phyloP scores from a whole-genome alignment of 306 rosid genomes.

The Trifolium subterraneum region DNA sequence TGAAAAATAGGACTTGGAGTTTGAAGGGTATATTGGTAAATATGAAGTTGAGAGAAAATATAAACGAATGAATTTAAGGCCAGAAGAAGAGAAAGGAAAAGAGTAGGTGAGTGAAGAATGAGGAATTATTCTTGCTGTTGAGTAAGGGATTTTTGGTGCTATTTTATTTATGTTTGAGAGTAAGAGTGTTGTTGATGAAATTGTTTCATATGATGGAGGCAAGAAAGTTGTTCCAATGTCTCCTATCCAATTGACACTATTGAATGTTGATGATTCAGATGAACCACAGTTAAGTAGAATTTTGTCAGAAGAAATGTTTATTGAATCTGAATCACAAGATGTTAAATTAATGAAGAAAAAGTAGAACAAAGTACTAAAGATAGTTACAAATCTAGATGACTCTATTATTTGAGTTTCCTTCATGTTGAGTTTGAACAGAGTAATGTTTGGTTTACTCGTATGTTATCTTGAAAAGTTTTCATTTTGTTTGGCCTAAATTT shows the following conservation, averaged over 20 bases:
- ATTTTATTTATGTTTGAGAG: not conserved
- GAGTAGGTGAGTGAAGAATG: constrained; percentile 48
- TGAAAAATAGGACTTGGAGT: constrained; percentile 51
- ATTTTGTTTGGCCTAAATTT: too few species aligned
- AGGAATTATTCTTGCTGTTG: constrained; percentile 45
- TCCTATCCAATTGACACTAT: constrained; percentile 48
- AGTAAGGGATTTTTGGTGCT: constrained; percentile 45
- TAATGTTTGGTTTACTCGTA: too few species aligned
- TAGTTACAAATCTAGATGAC: constrained; percentile 6
- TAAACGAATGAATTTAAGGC: constrained; percentile 59
- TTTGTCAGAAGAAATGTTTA: constrained; percentile 30
- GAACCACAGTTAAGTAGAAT: constrained; percentile 50
- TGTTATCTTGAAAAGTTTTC: too few species aligned
- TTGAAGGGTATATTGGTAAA: not conserved
- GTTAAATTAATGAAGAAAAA: constrained; percentile 23
- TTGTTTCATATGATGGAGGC: constrained; percentile 27
- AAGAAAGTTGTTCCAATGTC: constrained; percentile 42
- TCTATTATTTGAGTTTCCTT: not conserved
- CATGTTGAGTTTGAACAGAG: constrained; percentile 30
- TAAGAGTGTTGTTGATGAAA: constrained; percentile 33
- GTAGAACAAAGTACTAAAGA: constrained; percentile 1
- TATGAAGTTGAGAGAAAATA: constrained; percentile 48
- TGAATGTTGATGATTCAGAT: constrained; percentile 37
- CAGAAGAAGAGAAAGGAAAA: constrained; percentile 48
- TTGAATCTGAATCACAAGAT: constrained; percentile 33